Percentiles rank a stretch among this genome's conserved stretches.
Conservation (phyloP, 2,329 filamentous ascomycete genomes). For the Capronia coronata region DNA sequence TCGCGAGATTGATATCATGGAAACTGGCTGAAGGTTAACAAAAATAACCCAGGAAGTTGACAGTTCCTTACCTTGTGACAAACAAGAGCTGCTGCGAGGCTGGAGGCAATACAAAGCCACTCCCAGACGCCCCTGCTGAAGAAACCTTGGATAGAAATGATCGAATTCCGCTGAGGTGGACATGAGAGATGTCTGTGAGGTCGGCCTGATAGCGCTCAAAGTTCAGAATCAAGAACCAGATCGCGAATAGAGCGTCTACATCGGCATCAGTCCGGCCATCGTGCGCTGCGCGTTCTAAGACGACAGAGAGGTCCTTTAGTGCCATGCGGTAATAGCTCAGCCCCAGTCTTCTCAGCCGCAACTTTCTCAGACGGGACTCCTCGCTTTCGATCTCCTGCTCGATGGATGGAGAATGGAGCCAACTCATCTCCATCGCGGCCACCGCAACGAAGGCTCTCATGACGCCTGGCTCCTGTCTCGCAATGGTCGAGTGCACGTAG, state of each 20-base stretch:
- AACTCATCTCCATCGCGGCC: conserved; percentile 36
- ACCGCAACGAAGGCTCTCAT: conserved; percentile 39
- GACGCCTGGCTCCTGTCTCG: conserved; percentile 33
- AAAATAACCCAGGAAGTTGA: no score
- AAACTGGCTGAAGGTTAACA: neutral
- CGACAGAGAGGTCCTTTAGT: conserved; percentile 31
- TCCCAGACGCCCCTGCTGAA: conserved; percentile 28
- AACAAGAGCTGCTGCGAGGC: conserved; percentile 35
- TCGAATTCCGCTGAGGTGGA: conserved; percentile 35
- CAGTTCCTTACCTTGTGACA: conserved; percentile 31
- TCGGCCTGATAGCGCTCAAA: conserved; percentile 32
- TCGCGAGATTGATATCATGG: conserved; percentile 26
- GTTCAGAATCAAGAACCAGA: conserved; percentile 36
- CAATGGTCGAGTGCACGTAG: conserved; percentile 35
- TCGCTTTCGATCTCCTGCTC: neutral
- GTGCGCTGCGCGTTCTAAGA: conserved; percentile 33
- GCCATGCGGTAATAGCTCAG: conserved; percentile 34
- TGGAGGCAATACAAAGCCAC: conserved; percentile 30
- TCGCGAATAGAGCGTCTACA: conserved; percentile 34
- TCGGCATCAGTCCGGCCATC: conserved; percentile 29
- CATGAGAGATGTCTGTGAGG: conserved; percentile 30
- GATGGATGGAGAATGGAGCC: conserved; percentile 8
- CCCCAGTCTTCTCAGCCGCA: conserved; percentile 4
- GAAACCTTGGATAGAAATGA: conserved; percentile 32
- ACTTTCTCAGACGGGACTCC: conserved; percentile 29